Conservation (phyloP, 2,329 filamentous ascomycete genomes). For the Aspergillus luchuensis region DNA sequence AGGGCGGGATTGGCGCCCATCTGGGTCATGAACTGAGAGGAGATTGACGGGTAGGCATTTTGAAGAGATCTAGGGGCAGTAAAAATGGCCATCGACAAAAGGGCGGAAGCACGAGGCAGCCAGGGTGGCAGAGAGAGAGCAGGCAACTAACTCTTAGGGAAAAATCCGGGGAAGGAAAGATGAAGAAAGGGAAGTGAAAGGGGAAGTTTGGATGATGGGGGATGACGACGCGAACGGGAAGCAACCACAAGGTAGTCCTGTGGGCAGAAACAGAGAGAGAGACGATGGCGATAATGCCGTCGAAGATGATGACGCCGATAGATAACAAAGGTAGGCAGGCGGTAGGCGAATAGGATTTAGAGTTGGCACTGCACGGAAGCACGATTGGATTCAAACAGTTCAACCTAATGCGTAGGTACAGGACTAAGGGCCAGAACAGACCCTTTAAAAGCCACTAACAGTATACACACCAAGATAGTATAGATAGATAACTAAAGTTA, state of each 20-base stretch:
- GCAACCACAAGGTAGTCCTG: neutral
- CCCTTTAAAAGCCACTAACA: neutral
- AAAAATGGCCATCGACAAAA: conserved; percentile 46
- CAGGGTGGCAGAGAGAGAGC: neutral
- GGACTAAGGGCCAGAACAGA: neutral
- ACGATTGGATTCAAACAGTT: neutral
- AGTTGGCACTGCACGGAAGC: conserved; percentile 6
- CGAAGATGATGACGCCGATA: conserved; percentile 6
- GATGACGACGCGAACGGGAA: neutral
- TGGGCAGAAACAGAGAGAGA: neutral
- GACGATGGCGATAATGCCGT: neutral
- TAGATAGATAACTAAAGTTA: no score
- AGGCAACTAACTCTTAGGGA: no score
- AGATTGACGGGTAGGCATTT: conserved; percentile 37
- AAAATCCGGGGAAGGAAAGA: neutral
- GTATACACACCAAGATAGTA: no score
- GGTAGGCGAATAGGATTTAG: conserved; percentile 10
- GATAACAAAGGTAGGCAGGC: conserved; percentile 5
- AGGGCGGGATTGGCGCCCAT: conserved; percentile 20
- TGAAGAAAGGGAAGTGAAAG: neutral
- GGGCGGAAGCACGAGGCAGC: neutral
- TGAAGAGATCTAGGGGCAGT: conserved; percentile 52
- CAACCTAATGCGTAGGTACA: neutral
- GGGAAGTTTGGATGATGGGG: neutral
- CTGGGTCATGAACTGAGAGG: conserved; percentile 23